Percentiles rank a stretch among this genome's conserved stretches.
phyloP scores from a whole-genome alignment of 495 filamentous ascomycete species.

The Hypoxylon trugodes region DNA sequence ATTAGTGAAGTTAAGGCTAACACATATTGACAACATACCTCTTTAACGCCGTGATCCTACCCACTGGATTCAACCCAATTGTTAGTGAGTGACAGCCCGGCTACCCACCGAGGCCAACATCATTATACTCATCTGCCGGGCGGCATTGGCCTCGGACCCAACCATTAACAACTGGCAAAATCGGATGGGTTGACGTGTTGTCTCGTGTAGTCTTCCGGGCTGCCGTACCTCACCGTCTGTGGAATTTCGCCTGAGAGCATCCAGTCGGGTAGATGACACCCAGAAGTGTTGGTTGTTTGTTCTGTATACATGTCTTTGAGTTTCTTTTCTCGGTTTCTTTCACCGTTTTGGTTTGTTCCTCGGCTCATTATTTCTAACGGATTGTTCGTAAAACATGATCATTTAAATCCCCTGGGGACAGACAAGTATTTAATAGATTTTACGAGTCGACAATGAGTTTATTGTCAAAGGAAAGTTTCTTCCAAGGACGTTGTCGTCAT shows the following conservation, averaged over 20 bases:
- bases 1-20: too few species aligned
- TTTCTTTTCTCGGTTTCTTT: neutral
- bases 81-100: conserved; percentile 2
- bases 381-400: neutral
- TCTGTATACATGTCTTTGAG: conserved; percentile 11
- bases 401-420: neutral
- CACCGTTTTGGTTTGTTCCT: neutral
- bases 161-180: conserved; percentile 3
- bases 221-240: neutral
- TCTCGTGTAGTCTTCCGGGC: conserved; percentile 18
- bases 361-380: neutral
- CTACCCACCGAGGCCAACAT: conserved; percentile 5
- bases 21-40: too few species aligned
- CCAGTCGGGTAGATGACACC: conserved; percentile 15
- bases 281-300: neutral
- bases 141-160: neutral
- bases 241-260: conserved; percentile 18
- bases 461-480: conserved; percentile 3
- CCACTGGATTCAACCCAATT: neutral
- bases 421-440: neutral
- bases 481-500: neutral
- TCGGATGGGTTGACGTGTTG: conserved; percentile 3
- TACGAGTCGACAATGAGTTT: neutral
- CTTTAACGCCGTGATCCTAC: too few species aligned
- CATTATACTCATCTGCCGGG: neutral